Conservation (phyloP, 2,329 filamentous ascomycete species). For the Trichophyton schoenleinii region DNA sequence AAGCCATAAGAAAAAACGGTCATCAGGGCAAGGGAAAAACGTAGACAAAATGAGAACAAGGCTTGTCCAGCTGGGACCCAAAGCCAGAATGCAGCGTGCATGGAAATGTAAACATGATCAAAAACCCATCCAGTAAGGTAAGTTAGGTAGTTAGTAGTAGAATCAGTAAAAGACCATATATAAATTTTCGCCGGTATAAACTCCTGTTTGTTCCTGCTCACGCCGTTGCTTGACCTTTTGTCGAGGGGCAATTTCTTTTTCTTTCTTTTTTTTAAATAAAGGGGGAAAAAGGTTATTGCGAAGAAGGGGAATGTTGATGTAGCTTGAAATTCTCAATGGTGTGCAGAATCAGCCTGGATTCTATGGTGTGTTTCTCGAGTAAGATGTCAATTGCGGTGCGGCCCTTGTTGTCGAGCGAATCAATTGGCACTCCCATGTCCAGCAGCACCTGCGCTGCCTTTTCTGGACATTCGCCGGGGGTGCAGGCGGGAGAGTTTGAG, state of each 20-base stretch:
- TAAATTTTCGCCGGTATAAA: not conserved
- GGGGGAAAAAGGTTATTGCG: too few species aligned
- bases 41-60: not conserved
- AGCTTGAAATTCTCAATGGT: not conserved
- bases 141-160: not conserved
- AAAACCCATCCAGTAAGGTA: not conserved
- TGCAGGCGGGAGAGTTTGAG: not conserved
- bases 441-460: not conserved
- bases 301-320: too few species aligned
- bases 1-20: not conserved
- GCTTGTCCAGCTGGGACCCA: not conserved
- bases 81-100: not conserved
- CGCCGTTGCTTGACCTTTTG: too few species aligned
- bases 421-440: not conserved
- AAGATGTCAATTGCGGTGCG: not conserved
- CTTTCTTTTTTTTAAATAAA: too few species aligned
- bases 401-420: not conserved
- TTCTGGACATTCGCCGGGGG: not conserved
- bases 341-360: slow-evolving; percentile 2
- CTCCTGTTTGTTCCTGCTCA: not conserved
- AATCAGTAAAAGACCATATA: not conserved
- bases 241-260: too few species aligned
- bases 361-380: not conserved
- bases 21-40: not conserved
- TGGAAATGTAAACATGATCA: not conserved